A percentile compares a stretch with the other conserved stretches of the same genome.
phyloP scores from a whole-genome alignment of 2,329 filamentous ascomycete genomes.

The Colletotrichum liriopes region DNA sequence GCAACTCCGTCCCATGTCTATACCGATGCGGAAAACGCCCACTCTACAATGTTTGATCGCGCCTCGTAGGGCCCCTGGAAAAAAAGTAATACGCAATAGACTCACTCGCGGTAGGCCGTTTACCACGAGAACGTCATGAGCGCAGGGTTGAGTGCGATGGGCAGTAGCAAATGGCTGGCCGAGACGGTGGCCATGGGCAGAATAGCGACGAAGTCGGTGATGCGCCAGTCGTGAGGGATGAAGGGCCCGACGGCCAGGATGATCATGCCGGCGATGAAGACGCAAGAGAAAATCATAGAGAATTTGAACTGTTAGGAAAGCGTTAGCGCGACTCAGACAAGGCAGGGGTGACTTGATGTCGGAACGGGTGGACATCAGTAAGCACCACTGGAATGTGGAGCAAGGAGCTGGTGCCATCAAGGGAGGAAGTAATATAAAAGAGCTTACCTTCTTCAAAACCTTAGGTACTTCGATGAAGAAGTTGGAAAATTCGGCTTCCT shows the following conservation, averaged over 20 bases:
- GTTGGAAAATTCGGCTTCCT: slow-evolving; percentile 85
- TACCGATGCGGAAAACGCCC: slow-evolving; percentile 33
- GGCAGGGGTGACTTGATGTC: background rate
- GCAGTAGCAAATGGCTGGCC: slow-evolving; percentile 78
- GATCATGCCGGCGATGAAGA: slow-evolving; percentile 74
- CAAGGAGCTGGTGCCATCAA: background rate
- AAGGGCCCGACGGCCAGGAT: slow-evolving; percentile 75
- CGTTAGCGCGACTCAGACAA: slow-evolving; percentile 31
- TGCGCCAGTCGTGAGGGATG: slow-evolving; percentile 76
- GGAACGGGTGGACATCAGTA: slow-evolving; percentile 47
- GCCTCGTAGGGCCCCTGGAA: slow-evolving; percentile 29
- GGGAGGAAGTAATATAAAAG: slow-evolving; percentile 52
- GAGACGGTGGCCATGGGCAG: slow-evolving; percentile 82
- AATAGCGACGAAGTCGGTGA: slow-evolving; percentile 82
- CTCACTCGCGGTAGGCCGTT: slow-evolving; percentile 30
- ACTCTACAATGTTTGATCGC: slow-evolving; percentile 26
- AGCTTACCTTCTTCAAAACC: slow-evolving; percentile 82
- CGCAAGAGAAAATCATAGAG: slow-evolving; percentile 73
- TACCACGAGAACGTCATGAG: slow-evolving; percentile 87
- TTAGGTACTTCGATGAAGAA: slow-evolving; percentile 90
- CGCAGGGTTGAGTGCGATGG: slow-evolving; percentile 83
- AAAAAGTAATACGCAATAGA: slow-evolving; percentile 8
- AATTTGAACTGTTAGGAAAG: slow-evolving; percentile 74
- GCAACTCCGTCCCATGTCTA: slow-evolving; percentile 43
- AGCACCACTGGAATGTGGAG: slow-evolving; percentile 47